Evolutionary conservation across 1,284 basidiomycete species (phyloP).

Genomic region (Moniliophthora roreri): DNA sequence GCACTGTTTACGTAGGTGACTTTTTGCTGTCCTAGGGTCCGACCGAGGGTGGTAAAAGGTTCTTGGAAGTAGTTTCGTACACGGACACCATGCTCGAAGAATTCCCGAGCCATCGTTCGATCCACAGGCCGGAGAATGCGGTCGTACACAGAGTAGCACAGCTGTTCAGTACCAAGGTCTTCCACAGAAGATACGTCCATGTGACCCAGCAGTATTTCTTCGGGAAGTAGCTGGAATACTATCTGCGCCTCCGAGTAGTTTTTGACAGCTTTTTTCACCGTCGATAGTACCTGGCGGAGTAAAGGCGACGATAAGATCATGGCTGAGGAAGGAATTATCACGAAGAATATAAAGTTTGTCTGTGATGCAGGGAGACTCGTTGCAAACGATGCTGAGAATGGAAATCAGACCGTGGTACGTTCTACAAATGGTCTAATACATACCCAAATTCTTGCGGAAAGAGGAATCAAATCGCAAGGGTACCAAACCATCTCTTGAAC

Average conservation of each 20-base stretch:
- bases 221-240: slow-evolving; percentile 71
- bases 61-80: slow-evolving; percentile 54
- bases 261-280: slow-evolving; percentile 54
- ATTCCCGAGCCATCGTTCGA: slow-evolving; percentile 54
- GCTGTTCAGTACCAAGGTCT: slow-evolving; percentile 40
- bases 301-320: slow-evolving; percentile 59
- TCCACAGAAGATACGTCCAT: slow-evolving; percentile 38
- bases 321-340: slow-evolving; percentile 57
- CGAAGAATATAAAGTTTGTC: slow-evolving; percentile 60
- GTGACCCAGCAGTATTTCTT: slow-evolving; percentile 48
- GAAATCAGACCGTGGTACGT: background rate
- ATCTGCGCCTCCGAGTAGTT: slow-evolving; percentile 43
- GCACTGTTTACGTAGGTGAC: slow-evolving; percentile 45
- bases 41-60: slow-evolving; percentile 63
- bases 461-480: slow-evolving; percentile 61
- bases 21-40: slow-evolving; percentile 36
- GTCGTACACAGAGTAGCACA: slow-evolving; percentile 69
- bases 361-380: slow-evolving; percentile 38
- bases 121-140: slow-evolving; percentile 62
- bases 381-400: slow-evolving; percentile 49
- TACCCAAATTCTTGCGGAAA: slow-evolving; percentile 64
- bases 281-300: slow-evolving; percentile 64
- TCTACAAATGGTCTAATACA: slow-evolving; percentile 17
- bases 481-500: slow-evolving; percentile 53
- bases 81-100: slow-evolving; percentile 40